phyloP scores from a whole-genome alignment of 2,329 filamentous ascomycete genomes.

The Hymenoscyphus fructigenus region DNA sequence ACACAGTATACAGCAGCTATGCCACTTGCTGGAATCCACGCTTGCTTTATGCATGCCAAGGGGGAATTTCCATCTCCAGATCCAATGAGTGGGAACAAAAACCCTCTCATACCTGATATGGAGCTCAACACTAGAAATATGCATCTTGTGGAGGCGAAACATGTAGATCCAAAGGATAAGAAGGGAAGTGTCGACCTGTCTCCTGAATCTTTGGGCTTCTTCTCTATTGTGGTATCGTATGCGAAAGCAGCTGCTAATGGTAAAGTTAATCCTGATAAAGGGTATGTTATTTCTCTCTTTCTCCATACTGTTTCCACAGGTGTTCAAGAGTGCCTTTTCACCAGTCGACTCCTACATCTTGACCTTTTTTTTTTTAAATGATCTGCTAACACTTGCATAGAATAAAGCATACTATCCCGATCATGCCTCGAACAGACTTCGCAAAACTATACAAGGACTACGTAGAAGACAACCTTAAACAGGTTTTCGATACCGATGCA shows the following conservation, averaged over 20 bases:
- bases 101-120: not conserved
- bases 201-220: not conserved
- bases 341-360: not conserved
- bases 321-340: not conserved
- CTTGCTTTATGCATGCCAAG: not conserved
- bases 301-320: too few species aligned
- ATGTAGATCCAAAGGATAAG: not conserved
- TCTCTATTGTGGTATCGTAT: not conserved
- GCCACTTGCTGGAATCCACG: conserved; percentile 1
- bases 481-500: not conserved
- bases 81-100: not conserved
- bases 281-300: not conserved
- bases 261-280: not conserved
- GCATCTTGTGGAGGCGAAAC: not conserved
- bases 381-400: not conserved
- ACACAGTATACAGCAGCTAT: not conserved
- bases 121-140: not conserved
- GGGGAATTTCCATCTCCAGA: not conserved
- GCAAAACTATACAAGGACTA: not conserved
- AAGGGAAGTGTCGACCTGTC: not conserved
- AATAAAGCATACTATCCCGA: not conserved
- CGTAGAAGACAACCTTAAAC: not conserved
- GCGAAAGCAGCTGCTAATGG: not conserved
- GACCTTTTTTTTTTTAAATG: not conserved
- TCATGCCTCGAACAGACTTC: not conserved